Base-by-base conservation (phyloP, 495 filamentous ascomycete species). In the Aspergillus incahuasiensis region DNA sequence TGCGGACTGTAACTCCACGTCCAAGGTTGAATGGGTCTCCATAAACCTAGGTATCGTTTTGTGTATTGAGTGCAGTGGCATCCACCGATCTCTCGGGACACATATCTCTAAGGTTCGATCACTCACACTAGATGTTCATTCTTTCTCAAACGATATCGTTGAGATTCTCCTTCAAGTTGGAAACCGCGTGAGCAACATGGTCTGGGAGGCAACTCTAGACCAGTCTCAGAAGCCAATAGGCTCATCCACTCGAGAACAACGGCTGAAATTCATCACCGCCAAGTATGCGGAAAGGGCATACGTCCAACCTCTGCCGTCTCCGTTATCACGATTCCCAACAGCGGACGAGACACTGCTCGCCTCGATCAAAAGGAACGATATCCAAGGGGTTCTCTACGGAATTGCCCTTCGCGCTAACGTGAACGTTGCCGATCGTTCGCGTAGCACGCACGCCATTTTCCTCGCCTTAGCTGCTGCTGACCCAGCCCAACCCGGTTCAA, bases 31-130 rank as follows among this genome's bases (percentile, higher is more conserved):
- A 68, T 99, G 94, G 94, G 94, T 96, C 38, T 97, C 92, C 1
- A 96, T 99, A 68, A 99, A 99, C 61, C 81, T 99, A 3, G 95
- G 88, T 25, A 95, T 97, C 51, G 85, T 97, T 28, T 80, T 99
- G 15, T 99, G 94, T 72, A 99, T 99, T 58, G 94, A 99, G 69
- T 99, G 94, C 70, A 94, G 91, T 63, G 94, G 94, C 62, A 96
- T 99, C 54, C 94, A 99, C 71, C 86, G 94, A 20, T 97, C 94
- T 9, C 80, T 99, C 2, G 94, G 94, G 7, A 99, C 94, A 3
- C 94, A 99, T 67, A 95, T 99, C 57, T 95, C 92, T 67, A 99
- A 99, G 74, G 84, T 99, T 20, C 86, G 94, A 30, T 97, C 94
- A 4, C 83, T 99, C 24, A 97, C 94, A 0, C 80, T 99, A 19